phyloP scores from a whole-genome alignment of 129 eudicot species.

The Gnaphalium uliginosum region DNA sequence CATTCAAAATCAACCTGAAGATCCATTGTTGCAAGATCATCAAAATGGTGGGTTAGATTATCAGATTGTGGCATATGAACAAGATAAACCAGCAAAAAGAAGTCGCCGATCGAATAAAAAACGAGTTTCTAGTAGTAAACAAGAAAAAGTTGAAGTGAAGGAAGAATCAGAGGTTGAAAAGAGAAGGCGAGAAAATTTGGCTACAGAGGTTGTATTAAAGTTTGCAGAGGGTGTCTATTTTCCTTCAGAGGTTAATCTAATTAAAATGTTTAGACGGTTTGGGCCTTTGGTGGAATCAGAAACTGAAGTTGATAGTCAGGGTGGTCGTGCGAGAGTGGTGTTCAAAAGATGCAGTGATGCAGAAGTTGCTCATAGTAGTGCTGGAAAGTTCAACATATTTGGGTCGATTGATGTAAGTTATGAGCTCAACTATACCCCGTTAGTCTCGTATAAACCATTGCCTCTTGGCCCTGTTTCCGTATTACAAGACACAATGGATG shows the following conservation, averaged over 20 bases:
- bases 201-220: conserved; percentile 67
- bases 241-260: conserved; percentile 53
- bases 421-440: conserved; percentile 68
- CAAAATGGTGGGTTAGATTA: conserved; percentile 44
- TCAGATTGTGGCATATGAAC: conserved; percentile 31
- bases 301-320: conserved; percentile 64
- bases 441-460: conserved; percentile 50
- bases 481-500: conserved; percentile 44
- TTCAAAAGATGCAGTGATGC: conserved; percentile 83
- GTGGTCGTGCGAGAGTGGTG: conserved; percentile 75
- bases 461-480: conserved; percentile 40
- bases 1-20: conserved; percentile 64
- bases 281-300: conserved; percentile 85
- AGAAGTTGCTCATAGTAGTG: conserved; percentile 77
- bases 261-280: conserved; percentile 68
- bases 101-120: conserved; percentile 40
- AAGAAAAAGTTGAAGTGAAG: conserved; percentile 26
- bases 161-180: conserved; percentile 40
- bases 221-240: conserved; percentile 48
- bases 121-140: conserved; percentile 29
- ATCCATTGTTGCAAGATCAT: conserved; percentile 46
- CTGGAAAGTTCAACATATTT: conserved; percentile 66
- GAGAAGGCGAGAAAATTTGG: conserved; percentile 46
- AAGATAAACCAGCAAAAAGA: conserved; percentile 7
- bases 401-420: conserved; percentile 68